Percentiles rank a stretch among this genome's conserved stretches.
Evolutionary conservation across 768 basidiomycete species (phyloP).

Genomic region (Clavaria fumosa): DNA sequence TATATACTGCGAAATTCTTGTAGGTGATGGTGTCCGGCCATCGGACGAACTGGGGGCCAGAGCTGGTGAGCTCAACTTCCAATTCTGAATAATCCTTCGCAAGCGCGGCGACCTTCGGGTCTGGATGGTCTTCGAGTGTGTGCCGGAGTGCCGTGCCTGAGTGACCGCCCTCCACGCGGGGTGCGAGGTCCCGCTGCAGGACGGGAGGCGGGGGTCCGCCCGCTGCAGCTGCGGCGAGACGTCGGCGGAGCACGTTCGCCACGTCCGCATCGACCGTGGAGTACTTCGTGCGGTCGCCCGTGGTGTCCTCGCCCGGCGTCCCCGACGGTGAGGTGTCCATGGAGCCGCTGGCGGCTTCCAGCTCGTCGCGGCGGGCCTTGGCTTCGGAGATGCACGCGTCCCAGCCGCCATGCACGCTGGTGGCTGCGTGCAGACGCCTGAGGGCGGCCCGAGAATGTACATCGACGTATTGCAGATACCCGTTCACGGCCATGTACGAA

Average conservation of each 20-base stretch:
- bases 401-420: conserved; percentile 49
- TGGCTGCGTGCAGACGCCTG: conserved; percentile 29
- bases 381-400: conserved; percentile 42
- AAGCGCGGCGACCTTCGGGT: conserved; percentile 43
- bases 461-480: conserved; percentile 49
- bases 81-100: conserved; percentile 69
- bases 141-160: conserved; percentile 20
- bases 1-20: conserved; percentile 72
- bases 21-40: conserved; percentile 82
- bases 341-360: conserved; percentile 18
- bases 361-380: conserved; percentile 25
- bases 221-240: conserved; percentile 30
- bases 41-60: conserved; percentile 46
- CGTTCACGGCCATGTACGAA: conserved; percentile 82
- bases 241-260: conserved; percentile 38
- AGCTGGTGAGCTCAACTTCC: conserved; percentile 57
- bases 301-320: conserved; percentile 29
- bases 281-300: conserved; percentile 29
- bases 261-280: conserved; percentile 40
- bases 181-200: not conserved
- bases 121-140: conserved; percentile 50
- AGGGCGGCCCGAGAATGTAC: conserved; percentile 31
- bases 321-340: conserved; percentile 20
- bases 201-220: not conserved
- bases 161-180: conserved; percentile 6